These are phyloP conservation scores for Phytopythium boreale DNA, from an alignment of 352 stramenopile species.

Conservation along the genomic window DNA sequence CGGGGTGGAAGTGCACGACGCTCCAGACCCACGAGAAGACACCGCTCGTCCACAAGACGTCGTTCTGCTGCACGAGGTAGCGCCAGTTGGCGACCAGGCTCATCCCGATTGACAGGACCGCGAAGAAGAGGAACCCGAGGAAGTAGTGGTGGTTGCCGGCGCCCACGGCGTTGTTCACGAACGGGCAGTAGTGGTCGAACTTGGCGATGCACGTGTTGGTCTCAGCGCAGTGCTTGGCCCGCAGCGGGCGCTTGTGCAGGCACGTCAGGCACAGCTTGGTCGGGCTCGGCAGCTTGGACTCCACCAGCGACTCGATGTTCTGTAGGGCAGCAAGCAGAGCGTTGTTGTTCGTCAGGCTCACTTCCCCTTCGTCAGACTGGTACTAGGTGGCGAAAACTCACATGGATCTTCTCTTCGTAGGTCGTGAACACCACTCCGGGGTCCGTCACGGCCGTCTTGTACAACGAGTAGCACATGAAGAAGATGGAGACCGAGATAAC, in stretches of 20 bases:
- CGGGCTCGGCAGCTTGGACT: constrained; percentile 65
- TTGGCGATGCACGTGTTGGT: constrained; percentile 74
- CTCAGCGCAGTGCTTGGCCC: constrained; percentile 77
- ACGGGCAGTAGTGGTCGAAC: constrained; percentile 87
- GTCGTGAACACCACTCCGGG: constrained; percentile 62
- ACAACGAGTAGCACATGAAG: constrained; percentile 49
- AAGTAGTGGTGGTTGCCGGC: constrained; percentile 94
- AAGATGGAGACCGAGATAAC: constrained; percentile 19
- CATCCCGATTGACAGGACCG: constrained; percentile 52
- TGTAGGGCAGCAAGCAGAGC: constrained; percentile 5
- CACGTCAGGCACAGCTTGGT: constrained; percentile 82
- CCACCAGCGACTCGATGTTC: constrained; percentile 68
- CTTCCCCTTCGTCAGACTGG: background rate
- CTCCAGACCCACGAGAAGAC: constrained; percentile 35
- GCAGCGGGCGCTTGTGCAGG: constrained; percentile 68
- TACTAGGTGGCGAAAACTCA: constrained; percentile 8
- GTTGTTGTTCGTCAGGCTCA: background rate
- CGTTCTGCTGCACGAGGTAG: constrained; percentile 16
- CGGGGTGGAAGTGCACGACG: constrained; percentile 57
- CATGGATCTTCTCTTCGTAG: constrained; percentile 63
- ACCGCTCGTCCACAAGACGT: constrained; percentile 19
- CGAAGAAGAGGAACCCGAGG: constrained; percentile 87
- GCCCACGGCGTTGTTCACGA: constrained; percentile 93
- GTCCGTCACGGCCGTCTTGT: constrained; percentile 49
- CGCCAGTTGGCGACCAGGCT: constrained; percentile 46